Evolutionary conservation across 2,329 filamentous ascomycete genomes (phyloP).

Genomic region (Calonectria pteridis): DNA sequence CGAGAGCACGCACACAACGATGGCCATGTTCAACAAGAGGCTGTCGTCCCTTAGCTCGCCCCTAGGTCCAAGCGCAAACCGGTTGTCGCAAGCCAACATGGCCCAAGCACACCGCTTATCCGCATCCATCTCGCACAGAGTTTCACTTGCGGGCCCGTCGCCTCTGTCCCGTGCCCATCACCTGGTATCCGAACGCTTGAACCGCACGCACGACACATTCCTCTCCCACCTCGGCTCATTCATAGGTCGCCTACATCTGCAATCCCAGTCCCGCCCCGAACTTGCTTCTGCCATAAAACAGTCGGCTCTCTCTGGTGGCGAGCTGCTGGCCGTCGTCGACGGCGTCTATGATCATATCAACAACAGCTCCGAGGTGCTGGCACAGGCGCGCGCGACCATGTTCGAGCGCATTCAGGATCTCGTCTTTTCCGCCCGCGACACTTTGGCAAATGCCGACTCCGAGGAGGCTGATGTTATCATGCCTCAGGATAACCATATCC

Average conservation of each 20-base stretch:
- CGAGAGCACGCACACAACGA: constrained; percentile 52
- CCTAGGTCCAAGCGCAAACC: constrained; percentile 46
- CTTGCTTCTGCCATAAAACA: constrained; percentile 85
- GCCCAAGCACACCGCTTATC: constrained; percentile 61
- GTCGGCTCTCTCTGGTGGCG: constrained; percentile 84
- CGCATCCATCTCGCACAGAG: constrained; percentile 75
- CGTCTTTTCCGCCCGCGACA: constrained; percentile 83
- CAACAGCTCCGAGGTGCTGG: constrained; percentile 74
- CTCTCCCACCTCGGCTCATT: constrained; percentile 93
- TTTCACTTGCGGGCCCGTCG: constrained; percentile 80
- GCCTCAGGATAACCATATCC: constrained; percentile 80
- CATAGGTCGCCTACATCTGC: constrained; percentile 88
- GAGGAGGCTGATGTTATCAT: constrained; percentile 84
- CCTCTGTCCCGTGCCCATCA: constrained; percentile 74
- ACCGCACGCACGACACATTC: constrained; percentile 86
- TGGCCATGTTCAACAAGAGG: constrained; percentile 57
- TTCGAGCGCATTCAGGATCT: constrained; percentile 84
- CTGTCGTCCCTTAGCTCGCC: constrained; percentile 60
- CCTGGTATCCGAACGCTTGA: constrained; percentile 86
- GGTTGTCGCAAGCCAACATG: constrained; percentile 53
- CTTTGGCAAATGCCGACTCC: constrained; percentile 76
- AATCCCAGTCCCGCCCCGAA: constrained; percentile 90
- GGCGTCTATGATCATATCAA: constrained; percentile 84
- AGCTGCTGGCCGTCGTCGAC: constrained; percentile 84
- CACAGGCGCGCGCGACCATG: constrained; percentile 79